phyloP scores from a whole-genome alignment of 148 eudicot species.

The Amaranthus cruentus region DNA sequence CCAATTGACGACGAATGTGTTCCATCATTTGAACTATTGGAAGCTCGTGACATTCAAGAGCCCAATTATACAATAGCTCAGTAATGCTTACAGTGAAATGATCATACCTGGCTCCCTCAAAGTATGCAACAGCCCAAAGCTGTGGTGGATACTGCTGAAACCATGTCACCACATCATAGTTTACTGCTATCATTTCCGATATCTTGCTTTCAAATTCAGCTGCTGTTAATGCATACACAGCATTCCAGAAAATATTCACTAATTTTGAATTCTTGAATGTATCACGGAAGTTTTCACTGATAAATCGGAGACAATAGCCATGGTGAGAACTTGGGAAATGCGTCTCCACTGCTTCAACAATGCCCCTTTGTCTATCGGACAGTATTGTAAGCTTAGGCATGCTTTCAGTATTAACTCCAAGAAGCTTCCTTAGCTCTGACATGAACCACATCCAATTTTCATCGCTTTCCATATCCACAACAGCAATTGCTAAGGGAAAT shows the following conservation, averaged over 20 bases:
- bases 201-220: constrained; percentile 76
- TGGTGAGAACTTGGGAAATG: constrained; percentile 88
- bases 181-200: constrained; percentile 81
- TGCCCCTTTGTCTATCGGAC: constrained; percentile 78
- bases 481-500: constrained; percentile 80
- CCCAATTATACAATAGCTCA: constrained; percentile 81
- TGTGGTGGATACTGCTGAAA: constrained; percentile 72
- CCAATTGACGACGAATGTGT: constrained; percentile 65
- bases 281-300: constrained; percentile 92
- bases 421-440: constrained; percentile 90
- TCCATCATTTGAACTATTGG: constrained; percentile 97
- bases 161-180: constrained; percentile 71
- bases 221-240: constrained; percentile 84
- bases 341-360: constrained; percentile 82
- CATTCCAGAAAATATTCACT: constrained; percentile 96
- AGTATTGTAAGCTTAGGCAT: constrained; percentile 94
- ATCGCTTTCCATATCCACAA: constrained; percentile 84
- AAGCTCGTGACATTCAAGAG: constrained; percentile 88
- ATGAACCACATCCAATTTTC: constrained; percentile 99
- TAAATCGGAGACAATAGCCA: constrained; percentile 76
- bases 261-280: constrained; percentile 85
- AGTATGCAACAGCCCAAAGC: constrained; percentile 93
- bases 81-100: constrained; percentile 79
- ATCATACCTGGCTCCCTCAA: constrained; percentile 91
- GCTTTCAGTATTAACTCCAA: constrained; percentile 82